Conservation (phyloP, 2,329 filamentous ascomycete genomes). For the Xylaria sp. region DNA sequence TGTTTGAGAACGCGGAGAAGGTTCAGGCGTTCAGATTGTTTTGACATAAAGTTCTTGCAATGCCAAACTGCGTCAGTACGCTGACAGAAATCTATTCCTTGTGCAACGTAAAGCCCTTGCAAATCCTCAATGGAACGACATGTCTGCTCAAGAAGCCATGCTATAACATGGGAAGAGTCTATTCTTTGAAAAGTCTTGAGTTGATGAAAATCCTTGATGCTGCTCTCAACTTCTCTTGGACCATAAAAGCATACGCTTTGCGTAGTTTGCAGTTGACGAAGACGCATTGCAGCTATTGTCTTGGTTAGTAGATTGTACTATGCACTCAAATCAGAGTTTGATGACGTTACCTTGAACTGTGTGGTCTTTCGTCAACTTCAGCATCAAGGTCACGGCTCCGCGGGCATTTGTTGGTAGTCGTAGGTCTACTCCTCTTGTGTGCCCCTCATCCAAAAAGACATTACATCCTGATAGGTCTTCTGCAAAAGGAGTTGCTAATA, state of each 20-base stretch:
- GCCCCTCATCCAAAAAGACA: conserved; percentile 66
- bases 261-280: conserved; percentile 66
- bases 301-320: conserved; percentile 10
- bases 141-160: conserved; percentile 72
- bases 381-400: conserved; percentile 66
- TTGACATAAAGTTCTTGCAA: conserved; percentile 53
- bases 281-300: conserved; percentile 68
- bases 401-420: conserved; percentile 59
- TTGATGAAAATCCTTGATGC: conserved; percentile 61
- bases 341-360: conserved; percentile 60
- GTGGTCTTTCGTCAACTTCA: conserved; percentile 68
- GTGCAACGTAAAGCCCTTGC: conserved; percentile 66
- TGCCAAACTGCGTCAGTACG: conserved; percentile 60
- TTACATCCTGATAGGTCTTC: conserved; percentile 53
- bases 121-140: conserved; percentile 69
- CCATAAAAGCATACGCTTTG: conserved; percentile 67
- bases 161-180: conserved; percentile 60
- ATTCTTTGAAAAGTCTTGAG: conserved; percentile 44
- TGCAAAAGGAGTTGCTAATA: conserved; percentile 64
- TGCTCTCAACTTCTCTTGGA: conserved; percentile 70
- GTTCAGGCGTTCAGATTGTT: conserved; percentile 47
- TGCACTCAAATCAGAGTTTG: not conserved
- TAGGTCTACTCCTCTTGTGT: conserved; percentile 70
- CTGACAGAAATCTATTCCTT: conserved; percentile 69
- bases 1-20: conserved; percentile 56